Evolutionary conservation across 2,329 filamentous ascomycete species (phyloP), one percentile per base, ranked within the genome.

Genomic region (Aspergillus sp.): DNA sequence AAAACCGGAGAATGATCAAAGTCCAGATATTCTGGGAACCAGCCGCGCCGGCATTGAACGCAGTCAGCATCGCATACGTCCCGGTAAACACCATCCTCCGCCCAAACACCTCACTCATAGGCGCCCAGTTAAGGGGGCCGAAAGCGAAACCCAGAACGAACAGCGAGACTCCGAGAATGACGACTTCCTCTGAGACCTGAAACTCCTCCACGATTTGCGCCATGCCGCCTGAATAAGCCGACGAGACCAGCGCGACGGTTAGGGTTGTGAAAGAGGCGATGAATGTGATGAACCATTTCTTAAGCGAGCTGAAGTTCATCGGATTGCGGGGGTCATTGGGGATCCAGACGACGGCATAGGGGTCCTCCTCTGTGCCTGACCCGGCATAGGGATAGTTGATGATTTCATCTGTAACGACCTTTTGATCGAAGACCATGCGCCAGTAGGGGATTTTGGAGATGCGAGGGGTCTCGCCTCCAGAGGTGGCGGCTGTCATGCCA

Each of bases 1-100:
- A 77, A 67, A 86, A 86, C 33, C 83, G 77, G 13, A 86, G 68
- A 11, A 85, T 73, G 32, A 86, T 64, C 5, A 88, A 67, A 0
- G 77, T 77, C 35, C 69, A 68, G 45, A 84, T 80, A 50, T 76
- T 81, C 40, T 76, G 67, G 0, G 76, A 67, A 7, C 75, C 81
- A 4, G 79, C 77, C 9, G 72, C 72, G 6, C 73, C 82, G 6
- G 77, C 80, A 50, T 79, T 83, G 57, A 86, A 86, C 0, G 73
- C 75, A 1, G 76, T 76, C 50, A 85, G 70, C n/a, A 54, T 45
- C 6, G 41, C 44, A 32, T 54, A 61, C 7, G 53, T 62, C 34
- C 49, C 42, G 5, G 54, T 51, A 33, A 66, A 65, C 8, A 64
- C 54, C 40, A 58, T 44, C 13, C 61, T 59, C 30, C 62, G 61